These are phyloP conservation scores for Trypanosoma boissoni DNA, from an alignment of 208 protist species.

Conservation along the genomic window DNA sequence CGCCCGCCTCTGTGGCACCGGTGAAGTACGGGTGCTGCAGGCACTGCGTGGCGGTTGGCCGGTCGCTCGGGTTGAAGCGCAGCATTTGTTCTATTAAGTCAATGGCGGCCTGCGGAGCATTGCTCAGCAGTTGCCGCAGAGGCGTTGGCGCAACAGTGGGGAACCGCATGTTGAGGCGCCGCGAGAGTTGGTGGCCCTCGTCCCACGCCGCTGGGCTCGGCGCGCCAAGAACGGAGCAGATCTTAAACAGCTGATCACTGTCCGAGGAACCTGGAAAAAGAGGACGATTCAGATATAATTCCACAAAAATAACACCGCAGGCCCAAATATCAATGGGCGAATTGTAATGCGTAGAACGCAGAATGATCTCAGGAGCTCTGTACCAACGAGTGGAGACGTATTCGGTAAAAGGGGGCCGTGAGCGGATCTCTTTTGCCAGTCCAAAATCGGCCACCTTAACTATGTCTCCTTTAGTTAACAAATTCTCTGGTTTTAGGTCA, in stretches of 20 bases:
- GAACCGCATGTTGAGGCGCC: constrained; percentile 94
- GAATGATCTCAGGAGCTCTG: constrained; percentile 96
- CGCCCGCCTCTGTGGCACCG: constrained; percentile 24
- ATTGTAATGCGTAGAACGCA: constrained; percentile 97
- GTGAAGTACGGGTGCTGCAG: constrained; percentile 96
- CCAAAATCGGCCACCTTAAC: constrained; percentile 98
- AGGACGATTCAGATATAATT: constrained; percentile 92
- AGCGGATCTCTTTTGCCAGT: constrained; percentile 94
- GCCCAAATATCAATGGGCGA: constrained; percentile 98
- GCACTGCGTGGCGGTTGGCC: constrained; percentile 92
- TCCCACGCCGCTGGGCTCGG: constrained; percentile 85
- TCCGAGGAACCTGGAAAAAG: constrained; percentile 96
- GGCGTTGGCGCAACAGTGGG: constrained; percentile 87
- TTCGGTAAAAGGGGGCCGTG: constrained; percentile 96
- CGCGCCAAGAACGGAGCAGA: constrained; percentile 93
- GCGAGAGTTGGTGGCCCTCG: constrained; percentile 90
- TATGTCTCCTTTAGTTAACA: constrained; percentile 80
- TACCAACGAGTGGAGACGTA: constrained; percentile 99
- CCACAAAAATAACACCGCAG: constrained; percentile 94
- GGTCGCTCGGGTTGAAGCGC: constrained; percentile 93
- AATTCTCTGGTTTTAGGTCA: constrained; percentile 94
- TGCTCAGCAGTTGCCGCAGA: constrained; percentile 86
- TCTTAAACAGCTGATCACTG: constrained; percentile 96
- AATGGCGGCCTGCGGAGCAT: constrained; percentile 92
- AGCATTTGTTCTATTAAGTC: constrained; percentile 96